Base-by-base conservation (phyloP, 352 stramenopile genomes). In the Phytophthora pini region DNA sequence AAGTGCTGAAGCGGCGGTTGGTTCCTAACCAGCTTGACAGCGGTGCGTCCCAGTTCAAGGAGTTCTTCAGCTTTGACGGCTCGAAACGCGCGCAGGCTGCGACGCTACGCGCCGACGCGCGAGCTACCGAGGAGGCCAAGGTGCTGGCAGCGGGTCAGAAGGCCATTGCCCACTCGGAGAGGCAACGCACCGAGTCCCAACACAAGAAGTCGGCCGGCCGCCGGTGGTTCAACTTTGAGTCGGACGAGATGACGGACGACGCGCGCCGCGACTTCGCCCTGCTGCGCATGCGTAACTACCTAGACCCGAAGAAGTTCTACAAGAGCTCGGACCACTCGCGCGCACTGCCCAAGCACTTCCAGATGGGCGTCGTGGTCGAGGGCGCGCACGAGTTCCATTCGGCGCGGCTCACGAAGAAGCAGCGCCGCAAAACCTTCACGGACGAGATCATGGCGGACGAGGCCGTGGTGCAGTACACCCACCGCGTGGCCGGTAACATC, bases 231-330 rank as follows among this genome's bases (percentile, higher is more conserved):
- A 83, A 87, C 70, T 98, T 98, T 81, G 70, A 74, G 41, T 93
- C 92, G 8, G 84, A 97, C 17, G 82, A 96, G 44, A 89, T 97
- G 76, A 97, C 93, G 13, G 76, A 89, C 9, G 83, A 97, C 31
- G 75, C 93, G 13, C 91, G 93, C 43, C 84, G 87, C 5, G 93
- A 98, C 75, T 94, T 98, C 57, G 71, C 84, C n/a, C 66, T 99
- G 17, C 86, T 99, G 64, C 90, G 92, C 8, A 98, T 98, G 86
- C 83, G 95, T 45, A 98, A 96, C 67, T 99, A 98, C 75, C 61
- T 98, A 56, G 94, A 99, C 73, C 95, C 95, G 1, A 98, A 98
- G 75, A 97, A 97, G 65, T 99, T 99, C 58, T 99, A 99, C 93
- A 99, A 99, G 87, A 89, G 80, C 61, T 94, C 82, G 59, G 89